phyloP scores from a whole-genome alignment of 768 basidiomycete genomes.

The Peribolospora baueri region DNA sequence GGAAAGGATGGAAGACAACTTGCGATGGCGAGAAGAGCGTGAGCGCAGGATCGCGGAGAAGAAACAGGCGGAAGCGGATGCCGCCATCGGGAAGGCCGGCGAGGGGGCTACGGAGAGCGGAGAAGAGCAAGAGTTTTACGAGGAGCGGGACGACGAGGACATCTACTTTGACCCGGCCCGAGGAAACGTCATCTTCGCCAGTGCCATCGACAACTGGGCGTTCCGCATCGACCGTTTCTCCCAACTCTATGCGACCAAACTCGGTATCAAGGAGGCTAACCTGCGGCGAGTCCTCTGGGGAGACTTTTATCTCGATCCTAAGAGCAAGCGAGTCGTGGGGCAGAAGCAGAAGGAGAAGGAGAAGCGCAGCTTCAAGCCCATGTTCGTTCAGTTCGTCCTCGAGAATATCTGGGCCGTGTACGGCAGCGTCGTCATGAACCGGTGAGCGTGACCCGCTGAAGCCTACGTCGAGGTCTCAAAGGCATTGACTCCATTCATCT shows the following conservation, averaged over 20 bases:
- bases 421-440: constrained; percentile 62
- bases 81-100: neutral
- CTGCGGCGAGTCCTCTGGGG: constrained; percentile 80
- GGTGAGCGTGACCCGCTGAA: constrained; percentile 33
- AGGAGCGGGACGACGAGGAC: constrained; percentile 92
- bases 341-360: constrained; percentile 49
- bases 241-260: constrained; percentile 65
- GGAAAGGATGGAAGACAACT: constrained; percentile 88
- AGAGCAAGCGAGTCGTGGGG: constrained; percentile 75
- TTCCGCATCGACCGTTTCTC: constrained; percentile 87
- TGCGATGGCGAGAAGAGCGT: constrained; percentile 77
- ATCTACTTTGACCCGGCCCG: constrained; percentile 89
- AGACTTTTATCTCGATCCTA: constrained; percentile 88
- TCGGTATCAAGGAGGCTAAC: constrained; percentile 71
- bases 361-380: constrained; percentile 66
- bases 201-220: constrained; percentile 91
- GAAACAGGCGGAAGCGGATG: constrained; percentile 36
- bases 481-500: neutral
- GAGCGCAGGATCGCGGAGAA: constrained; percentile 55
- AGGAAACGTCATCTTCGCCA: constrained; percentile 90
- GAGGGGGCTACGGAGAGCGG: no score
- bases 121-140: constrained; percentile 33
- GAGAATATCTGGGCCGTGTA: constrained; percentile 97
- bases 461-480: neutral
- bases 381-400: constrained; percentile 90